phyloP scores from a whole-genome alignment of 2,329 filamentous ascomycete species.

The Diaporthe sp. region DNA sequence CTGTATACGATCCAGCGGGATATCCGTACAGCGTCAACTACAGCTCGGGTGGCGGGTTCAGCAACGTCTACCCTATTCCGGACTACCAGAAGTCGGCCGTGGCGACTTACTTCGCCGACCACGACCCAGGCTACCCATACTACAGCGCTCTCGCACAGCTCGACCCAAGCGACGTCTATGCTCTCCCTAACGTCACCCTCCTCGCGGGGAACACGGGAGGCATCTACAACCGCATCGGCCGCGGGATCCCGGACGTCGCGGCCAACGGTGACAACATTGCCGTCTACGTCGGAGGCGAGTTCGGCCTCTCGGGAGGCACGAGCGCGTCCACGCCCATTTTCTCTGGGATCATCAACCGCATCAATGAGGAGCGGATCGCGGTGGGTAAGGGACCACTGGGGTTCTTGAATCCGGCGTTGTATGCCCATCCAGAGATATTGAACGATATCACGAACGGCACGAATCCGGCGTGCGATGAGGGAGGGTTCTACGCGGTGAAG shows the following conservation, averaged over 20 bases:
- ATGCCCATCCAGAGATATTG: conserved; percentile 50
- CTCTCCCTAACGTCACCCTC: conserved; percentile 36
- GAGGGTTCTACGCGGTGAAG: conserved; percentile 48
- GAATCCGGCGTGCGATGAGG: conserved; percentile 50
- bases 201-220: conserved; percentile 34
- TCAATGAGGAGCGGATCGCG: conserved; percentile 73
- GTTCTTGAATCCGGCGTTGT: conserved; percentile 52
- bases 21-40: conserved; percentile 37
- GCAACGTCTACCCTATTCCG: conserved; percentile 59
- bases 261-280: conserved; percentile 48
- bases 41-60: conserved; percentile 60
- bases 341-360: conserved; percentile 69
- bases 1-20: conserved; percentile 8
- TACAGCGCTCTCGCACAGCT: conserved; percentile 41
- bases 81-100: conserved; percentile 59
- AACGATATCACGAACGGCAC: conserved; percentile 48
- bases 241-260: conserved; percentile 48
- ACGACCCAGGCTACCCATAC: conserved; percentile 41
- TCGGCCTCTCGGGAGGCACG: conserved; percentile 59
- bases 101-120: conserved; percentile 53
- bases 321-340: conserved; percentile 71
- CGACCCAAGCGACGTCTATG: conserved; percentile 34
- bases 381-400: conserved; percentile 58
- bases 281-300: conserved; percentile 49
- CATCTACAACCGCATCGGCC: conserved; percentile 42